These are phyloP conservation scores for Rhododendron ovatum DNA, from an alignment of 148 eudicot species.

Conservation along the genomic window DNA sequence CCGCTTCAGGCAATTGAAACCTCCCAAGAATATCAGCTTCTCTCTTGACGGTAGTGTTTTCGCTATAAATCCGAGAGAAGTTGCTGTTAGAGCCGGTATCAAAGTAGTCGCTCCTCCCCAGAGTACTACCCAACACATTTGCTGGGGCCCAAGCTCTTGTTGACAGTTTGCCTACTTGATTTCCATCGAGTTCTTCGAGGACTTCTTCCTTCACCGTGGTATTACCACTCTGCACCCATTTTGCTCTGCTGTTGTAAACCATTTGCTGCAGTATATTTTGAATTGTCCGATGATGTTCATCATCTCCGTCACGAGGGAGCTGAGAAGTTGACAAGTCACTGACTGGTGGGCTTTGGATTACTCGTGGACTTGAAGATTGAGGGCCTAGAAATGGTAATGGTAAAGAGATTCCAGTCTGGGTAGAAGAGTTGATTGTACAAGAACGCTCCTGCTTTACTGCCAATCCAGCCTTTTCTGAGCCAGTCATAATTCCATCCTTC, in stretches of 20 bases:
- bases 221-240: neutral
- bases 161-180: neutral
- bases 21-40: conserved; percentile 2
- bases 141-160: neutral
- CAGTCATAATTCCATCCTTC: neutral
- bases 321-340: neutral
- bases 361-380: neutral
- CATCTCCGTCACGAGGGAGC: neutral
- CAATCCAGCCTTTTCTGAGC: neutral
- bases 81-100: conserved; percentile 10
- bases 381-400: conserved; percentile 2
- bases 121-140: neutral
- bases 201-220: conserved; percentile 11
- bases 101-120: neutral
- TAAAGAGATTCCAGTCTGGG: neutral
- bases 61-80: neutral
- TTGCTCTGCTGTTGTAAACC: conserved; percentile 14
- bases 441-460: conserved; percentile 8
- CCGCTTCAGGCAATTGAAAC: conserved; percentile 5
- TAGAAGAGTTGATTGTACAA: conserved; percentile 1
- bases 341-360: neutral
- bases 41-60: neutral
- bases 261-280: conserved; percentile 15
- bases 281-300: conserved; percentile 8
- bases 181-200: neutral